Base-by-base conservation (phyloP, 345 rosid species). In the Camelina hispida region DNA sequence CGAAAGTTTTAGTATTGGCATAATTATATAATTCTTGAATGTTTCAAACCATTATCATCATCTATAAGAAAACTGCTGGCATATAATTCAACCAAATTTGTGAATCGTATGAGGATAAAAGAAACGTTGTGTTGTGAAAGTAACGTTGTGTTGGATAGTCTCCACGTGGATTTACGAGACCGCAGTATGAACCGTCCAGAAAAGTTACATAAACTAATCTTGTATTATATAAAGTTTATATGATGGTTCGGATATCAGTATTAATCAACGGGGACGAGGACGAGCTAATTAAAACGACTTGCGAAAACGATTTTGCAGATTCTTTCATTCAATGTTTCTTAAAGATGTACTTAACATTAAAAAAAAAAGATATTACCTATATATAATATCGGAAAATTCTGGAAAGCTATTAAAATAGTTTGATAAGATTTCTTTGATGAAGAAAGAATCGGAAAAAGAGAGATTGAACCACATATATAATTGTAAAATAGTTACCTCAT, bases 101-200 rank as follows among this genome's bases (percentile, higher is more conserved):
- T 4, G 13, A 52, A 22, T 10, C n/a, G n/a, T 25, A 25, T 13
- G 2, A 25, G 58, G 35, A 54, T 25, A 7, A 25, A 23, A 13
- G 6, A 30, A 32, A 2, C 22, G 5, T 2, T 23, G 46, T 35
- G 4, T 16, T 23, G n/a, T 66, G 50, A 37, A 40, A 54, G 62
- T 23, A 25, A 40, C 52, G n/a, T n/a, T n/a, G n/a, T n/a, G n/a
- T n/a, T n/a, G n/a, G n/a, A n/a, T 20, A 20, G 48, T 42, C 60
- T 23, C 61, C 72, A 74, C 78, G 66, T 74, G 78, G 78, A 47
- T 55, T 32, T 46, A 56, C 60, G 9, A n/a, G 37, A 58, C 67
- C 66, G 46, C 50, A 50, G 8, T 65, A 32, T 30, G 9, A 38
- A 52, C 32, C n/a, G 8, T 25, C 32, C n/a, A 22, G 11, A 14